Percentiles rank a stretch among this genome's conserved stretches.
Conservation (phyloP, 148 eudicot genomes). For the Vaccinium macrocarpon region DNA sequence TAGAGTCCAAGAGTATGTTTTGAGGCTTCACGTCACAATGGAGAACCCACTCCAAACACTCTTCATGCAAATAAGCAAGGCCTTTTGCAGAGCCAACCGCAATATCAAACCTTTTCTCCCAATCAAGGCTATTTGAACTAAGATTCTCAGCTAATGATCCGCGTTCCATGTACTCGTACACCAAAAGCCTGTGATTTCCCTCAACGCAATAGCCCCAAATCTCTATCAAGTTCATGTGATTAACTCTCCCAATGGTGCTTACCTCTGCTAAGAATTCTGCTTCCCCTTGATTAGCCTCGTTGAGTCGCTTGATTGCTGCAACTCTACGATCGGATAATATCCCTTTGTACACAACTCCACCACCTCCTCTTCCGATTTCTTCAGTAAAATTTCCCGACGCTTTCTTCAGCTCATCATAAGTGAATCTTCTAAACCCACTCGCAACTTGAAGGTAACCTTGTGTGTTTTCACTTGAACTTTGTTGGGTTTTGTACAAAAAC, state of each 20-base stretch:
- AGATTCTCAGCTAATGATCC: conserved; percentile 19
- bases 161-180: conserved; percentile 21
- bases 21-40: conserved; percentile 26
- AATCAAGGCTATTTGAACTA: neutral
- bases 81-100: conserved; percentile 21
- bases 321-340: conserved; percentile 16
- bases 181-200: conserved; percentile 15
- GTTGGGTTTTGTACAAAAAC: neutral
- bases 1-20: conserved; percentile 19
- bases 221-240: conserved; percentile 29
- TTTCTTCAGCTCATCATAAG: conserved; percentile 30
- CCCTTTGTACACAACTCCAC: conserved; percentile 19
- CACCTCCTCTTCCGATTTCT: conserved; percentile 36
- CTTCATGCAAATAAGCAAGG: conserved; percentile 21
- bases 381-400: conserved; percentile 23
- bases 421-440: conserved; percentile 34
- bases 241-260: conserved; percentile 17
- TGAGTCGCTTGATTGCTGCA: conserved; percentile 27
- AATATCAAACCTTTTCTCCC: conserved; percentile 18
- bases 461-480: neutral
- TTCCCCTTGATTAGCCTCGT: conserved; percentile 28
- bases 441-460: conserved; percentile 21
- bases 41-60: conserved; percentile 27
- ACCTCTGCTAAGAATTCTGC: conserved; percentile 21
- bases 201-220: conserved; percentile 22